These are phyloP conservation scores for Auricularia sp. DNA, from an alignment of 768 basidiomycete genomes.

Conservation along the genomic window DNA sequence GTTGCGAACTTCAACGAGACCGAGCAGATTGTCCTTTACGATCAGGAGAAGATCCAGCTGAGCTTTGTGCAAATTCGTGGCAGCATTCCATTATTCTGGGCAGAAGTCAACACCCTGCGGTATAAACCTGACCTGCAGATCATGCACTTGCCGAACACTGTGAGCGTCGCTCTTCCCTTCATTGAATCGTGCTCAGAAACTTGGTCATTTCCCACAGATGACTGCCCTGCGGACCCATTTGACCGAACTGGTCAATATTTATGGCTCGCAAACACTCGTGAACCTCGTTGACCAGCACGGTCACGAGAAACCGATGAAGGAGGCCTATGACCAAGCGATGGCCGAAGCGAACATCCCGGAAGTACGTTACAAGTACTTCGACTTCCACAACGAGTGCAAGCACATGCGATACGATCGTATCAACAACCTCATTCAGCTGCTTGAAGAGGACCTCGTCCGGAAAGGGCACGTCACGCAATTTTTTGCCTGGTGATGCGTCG, in stretches of 20 bases:
- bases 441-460: conserved; percentile 57
- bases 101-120: conserved; percentile 86
- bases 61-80: conserved; percentile 93
- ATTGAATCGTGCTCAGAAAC: neutral
- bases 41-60: conserved; percentile 33
- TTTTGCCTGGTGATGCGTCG: neutral
- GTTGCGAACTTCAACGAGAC: conserved; percentile 98
- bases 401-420: conserved; percentile 94
- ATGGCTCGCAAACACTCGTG: conserved; percentile 72
- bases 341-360: conserved; percentile 53
- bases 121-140: conserved; percentile 95
- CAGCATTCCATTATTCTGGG: conserved; percentile 92
- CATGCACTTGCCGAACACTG: conserved; percentile 86
- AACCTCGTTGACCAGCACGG: conserved; percentile 94
- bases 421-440: conserved; percentile 61
- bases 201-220: conserved; percentile 32
- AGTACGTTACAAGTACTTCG: conserved; percentile 88
- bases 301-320: conserved; percentile 87
- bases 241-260: conserved; percentile 55
- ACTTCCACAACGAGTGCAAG: conserved; percentile 93
- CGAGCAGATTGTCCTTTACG: conserved; percentile 82
- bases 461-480: conserved; percentile 44
- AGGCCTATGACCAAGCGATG: conserved; percentile 79
- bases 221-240: conserved; percentile 67
- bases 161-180: conserved; percentile 24